A percentile compares a stretch with the other conserved stretches of the same genome.
Conservation (phyloP, 164 flowering plant genomes). For the Vitis amurensis region DNA sequence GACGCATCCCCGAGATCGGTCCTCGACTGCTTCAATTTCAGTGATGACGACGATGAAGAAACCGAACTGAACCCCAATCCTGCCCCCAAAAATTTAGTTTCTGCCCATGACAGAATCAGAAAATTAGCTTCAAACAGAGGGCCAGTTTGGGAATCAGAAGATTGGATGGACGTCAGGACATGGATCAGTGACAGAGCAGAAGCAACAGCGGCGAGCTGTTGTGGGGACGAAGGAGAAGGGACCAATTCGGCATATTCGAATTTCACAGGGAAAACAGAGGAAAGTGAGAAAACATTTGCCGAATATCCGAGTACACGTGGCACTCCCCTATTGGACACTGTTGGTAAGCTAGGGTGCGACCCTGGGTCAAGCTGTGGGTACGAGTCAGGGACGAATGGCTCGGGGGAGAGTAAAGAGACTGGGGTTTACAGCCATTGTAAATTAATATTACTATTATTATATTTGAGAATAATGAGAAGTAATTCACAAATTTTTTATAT, state of each 20-base stretch:
- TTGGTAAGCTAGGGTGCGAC: background rate
- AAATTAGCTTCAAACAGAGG: conserved; percentile 36
- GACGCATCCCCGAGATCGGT: conserved; percentile 61
- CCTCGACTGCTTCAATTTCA: conserved; percentile 42
- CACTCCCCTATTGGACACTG: background rate
- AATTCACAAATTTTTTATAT: background rate
- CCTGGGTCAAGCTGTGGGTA: conserved; percentile 11
- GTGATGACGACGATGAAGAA: conserved; percentile 20
- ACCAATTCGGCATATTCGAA: conserved; percentile 24
- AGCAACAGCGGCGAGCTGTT: background rate
- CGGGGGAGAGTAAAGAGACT: conserved; percentile 10
- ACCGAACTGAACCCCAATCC: background rate
- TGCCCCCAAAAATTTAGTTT: background rate
- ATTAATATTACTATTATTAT: background rate
- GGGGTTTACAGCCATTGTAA: conserved; percentile 5
- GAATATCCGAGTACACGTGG: conserved; percentile 7
- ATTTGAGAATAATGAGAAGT: conserved; percentile 10
- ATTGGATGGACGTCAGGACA: conserved; percentile 50
- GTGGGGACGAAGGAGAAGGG: conserved; percentile 19
- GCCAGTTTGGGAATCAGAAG: conserved; percentile 62
- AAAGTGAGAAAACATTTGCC: conserved; percentile 1
- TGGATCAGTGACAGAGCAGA: conserved; percentile 4
- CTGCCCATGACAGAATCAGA: conserved; percentile 38
- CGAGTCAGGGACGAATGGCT: conserved; percentile 1
- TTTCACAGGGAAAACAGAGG: background rate